These are phyloP conservation scores for Cephaloascus fragrans DNA, from an alignment of 805 yeast species.

Conservation along the genomic window DNA sequence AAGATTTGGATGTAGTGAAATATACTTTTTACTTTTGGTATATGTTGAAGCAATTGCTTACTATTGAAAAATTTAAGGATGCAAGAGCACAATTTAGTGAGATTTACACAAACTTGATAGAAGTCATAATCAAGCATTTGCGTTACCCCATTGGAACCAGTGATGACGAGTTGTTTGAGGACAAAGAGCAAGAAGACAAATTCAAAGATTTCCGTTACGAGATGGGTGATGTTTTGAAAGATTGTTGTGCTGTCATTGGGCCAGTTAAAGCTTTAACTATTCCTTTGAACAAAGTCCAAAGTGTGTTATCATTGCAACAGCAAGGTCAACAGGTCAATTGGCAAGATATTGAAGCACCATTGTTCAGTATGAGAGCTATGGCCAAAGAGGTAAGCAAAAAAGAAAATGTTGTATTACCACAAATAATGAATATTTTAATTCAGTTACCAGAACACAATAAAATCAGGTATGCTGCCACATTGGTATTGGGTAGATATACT, in stretches of 20 bases:
- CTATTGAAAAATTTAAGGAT: slow-evolving; percentile 44
- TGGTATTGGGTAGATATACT: slow-evolving; percentile 92
- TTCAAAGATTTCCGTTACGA: slow-evolving; percentile 91
- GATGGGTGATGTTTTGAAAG: slow-evolving; percentile 96
- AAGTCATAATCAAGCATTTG: slow-evolving; percentile 56
- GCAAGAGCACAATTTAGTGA: slow-evolving; percentile 43
- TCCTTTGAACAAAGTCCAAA: slow-evolving; percentile 55
- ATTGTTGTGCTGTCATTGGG: slow-evolving; percentile 88
- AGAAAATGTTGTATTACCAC: slow-evolving; percentile 64
- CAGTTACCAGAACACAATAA: slow-evolving; percentile 78
- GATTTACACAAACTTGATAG: slow-evolving; percentile 47
- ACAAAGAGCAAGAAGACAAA: slow-evolving; percentile 80
- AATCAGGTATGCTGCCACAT: slow-evolving; percentile 84
- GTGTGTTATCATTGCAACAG: slow-evolving; percentile 18
- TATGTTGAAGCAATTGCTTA: slow-evolving; percentile 61
- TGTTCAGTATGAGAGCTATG: slow-evolving; percentile 87
- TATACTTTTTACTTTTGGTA: slow-evolving; percentile 94
- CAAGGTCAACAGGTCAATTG: slow-evolving; percentile 39
- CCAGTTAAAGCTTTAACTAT: slow-evolving; percentile 56
- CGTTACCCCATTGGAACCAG: slow-evolving; percentile 51
- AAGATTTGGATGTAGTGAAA: slow-evolving; percentile 81
- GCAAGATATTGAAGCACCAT: slow-evolving; percentile 87
- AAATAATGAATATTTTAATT: slow-evolving; percentile 58
- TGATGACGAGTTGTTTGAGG: slow-evolving; percentile 42
- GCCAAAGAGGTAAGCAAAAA: slow-evolving; percentile 74